Percentiles rank a stretch among this genome's conserved stretches.
phyloP scores from a whole-genome alignment of 495 filamentous ascomycete genomes.

The Penicillium manginii region DNA sequence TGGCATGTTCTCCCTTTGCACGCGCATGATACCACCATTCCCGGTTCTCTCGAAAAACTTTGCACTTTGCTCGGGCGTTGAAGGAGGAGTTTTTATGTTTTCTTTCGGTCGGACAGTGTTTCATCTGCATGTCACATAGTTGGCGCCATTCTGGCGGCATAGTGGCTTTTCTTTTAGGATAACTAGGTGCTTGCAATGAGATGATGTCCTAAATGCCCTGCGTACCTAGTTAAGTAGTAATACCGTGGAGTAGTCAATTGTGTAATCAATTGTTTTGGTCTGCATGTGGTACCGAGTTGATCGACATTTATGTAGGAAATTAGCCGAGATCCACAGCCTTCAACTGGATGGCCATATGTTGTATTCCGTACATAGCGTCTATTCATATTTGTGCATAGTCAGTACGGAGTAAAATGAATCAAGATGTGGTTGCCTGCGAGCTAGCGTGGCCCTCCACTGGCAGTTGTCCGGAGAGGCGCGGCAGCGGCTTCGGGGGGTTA shows the following conservation, averaged over 20 bases:
- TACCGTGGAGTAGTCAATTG: no score
- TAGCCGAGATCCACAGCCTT: no score
- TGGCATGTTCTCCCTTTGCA: neutral
- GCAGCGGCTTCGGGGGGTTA: neutral
- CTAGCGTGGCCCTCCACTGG: neutral
- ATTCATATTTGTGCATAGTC: no score
- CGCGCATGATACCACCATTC: neutral
- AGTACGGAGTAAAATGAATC: no score
- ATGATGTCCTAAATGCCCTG: neutral
- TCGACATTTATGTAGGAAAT: no score
- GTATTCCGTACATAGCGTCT: no score
- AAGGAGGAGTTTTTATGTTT: neutral
- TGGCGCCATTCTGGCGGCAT: neutral
- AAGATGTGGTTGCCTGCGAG: neutral
- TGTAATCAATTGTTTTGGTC: no score
- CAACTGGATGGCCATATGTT: neutral
- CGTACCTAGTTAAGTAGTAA: no score
- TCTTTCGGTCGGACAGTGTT: neutral
- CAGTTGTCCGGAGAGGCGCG: neutral
- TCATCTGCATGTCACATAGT: slow-evolving; percentile 3
- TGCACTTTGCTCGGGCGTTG: neutral
- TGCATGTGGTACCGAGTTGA: no score
- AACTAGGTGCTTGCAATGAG: neutral
- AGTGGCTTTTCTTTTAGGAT: slow-evolving; percentile 1
- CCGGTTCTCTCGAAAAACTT: neutral